phyloP scores from a whole-genome alignment of 2,329 filamentous ascomycete species.

The Ophiostoma australiae region DNA sequence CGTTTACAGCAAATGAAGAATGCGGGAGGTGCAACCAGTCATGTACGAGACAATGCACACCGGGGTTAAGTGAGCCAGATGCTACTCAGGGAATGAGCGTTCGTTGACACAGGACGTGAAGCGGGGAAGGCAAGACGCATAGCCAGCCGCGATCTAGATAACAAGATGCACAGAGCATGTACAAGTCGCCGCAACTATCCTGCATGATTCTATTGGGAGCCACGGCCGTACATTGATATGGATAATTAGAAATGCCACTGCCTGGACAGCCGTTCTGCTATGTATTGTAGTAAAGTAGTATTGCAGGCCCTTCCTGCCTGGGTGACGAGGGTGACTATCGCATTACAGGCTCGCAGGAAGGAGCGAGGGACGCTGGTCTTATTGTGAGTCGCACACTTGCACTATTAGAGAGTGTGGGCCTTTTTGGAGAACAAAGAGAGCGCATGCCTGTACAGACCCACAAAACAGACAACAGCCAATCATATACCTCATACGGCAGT shows the following conservation, averaged over 20 bases:
- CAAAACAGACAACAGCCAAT: conserved; percentile 14
- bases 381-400: background rate
- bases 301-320: background rate
- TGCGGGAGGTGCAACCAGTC: conserved; percentile 15
- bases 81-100: background rate
- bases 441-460: background rate
- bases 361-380: background rate
- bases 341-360: background rate
- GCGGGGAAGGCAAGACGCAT: conserved; percentile 13
- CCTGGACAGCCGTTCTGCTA: background rate
- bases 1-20: background rate
- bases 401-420: background rate
- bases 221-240: too few species aligned
- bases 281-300: background rate
- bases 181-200: background rate
- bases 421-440: background rate
- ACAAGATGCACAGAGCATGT: background rate
- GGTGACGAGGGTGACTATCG: background rate
- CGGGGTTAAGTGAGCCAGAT: background rate
- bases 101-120: conserved; percentile 7
- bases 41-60: conserved; percentile 1
- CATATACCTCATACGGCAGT: background rate
- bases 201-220: background rate
- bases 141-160: conserved; percentile 1
- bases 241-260: background rate